Evolutionary conservation across 306 rosid genomes (phyloP), one percentile per base, ranked within the genome.

Genomic region (Vigna nakashimae): DNA sequence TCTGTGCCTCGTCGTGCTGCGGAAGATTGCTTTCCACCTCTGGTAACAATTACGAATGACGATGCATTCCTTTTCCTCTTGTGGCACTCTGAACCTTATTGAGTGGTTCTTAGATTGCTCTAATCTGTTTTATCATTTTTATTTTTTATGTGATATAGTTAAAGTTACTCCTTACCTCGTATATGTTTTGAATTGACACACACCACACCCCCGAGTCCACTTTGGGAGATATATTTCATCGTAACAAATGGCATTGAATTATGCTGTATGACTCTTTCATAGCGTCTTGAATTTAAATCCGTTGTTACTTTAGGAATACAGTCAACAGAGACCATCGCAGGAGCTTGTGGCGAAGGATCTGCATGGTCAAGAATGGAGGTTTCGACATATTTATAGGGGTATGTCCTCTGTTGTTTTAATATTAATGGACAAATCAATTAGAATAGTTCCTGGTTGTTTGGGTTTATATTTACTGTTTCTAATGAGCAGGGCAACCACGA

Each of bases 1-100:
- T 94, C 98, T 1, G 98, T 94, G 38, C 98, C 98, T 69, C 92
- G 98, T 36, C 92, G 98, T 26, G 98, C 98, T 0, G 98, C 98
- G 2, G 98, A 91, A 82, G 98, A 94, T 80, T 94, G 98, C 82
- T 94, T 94, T 78, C 97, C 98, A 65, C 94, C 98, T 34, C 79
- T 94, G 94, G 98, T 93, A 90, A 71, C 71, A 15, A 38, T 71
- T 20, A 36, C 55, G 34, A 55, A 52, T 34, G 26, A 69, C 62
- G 55, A 73, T 77, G 14, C 59, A 45, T 75, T 75, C 67, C 26
- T 42, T 46, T 58, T 68, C 69, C 42, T 36, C 51, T 22, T 50
- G 32, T 46, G 50, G 3, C 5, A 53, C 15, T 22, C 9, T 75
- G 16, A 76, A 17, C 14, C 22, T 24, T 63, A 32, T 46, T 14